These are phyloP conservation scores for Solanum gracilifrons DNA, from an alignment of 257 asterid species.

Conservation along the genomic window DNA sequence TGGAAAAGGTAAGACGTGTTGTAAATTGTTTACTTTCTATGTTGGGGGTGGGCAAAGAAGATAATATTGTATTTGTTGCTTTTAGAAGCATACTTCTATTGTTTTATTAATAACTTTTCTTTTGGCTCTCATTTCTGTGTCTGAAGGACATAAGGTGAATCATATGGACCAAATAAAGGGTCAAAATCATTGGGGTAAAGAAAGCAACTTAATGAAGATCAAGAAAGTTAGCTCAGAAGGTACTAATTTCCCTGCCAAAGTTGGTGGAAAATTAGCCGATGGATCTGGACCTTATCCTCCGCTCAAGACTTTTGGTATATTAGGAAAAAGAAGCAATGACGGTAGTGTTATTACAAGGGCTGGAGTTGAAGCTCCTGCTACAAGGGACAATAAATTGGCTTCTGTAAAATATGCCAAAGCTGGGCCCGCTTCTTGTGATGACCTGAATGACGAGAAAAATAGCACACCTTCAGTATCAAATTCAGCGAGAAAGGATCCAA, in stretches of 20 bases:
- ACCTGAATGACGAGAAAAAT: slow-evolving; percentile 28
- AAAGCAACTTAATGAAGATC: slow-evolving; percentile 23
- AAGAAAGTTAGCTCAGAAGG: slow-evolving; percentile 18
- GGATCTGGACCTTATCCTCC: slow-evolving; percentile 38
- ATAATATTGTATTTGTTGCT: neutral
- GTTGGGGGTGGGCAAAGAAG: neutral
- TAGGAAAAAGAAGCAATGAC: slow-evolving; percentile 45
- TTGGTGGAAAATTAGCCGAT: slow-evolving; percentile 23
- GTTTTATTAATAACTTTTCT: neutral
- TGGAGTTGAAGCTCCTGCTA: slow-evolving; percentile 25
- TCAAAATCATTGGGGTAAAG: slow-evolving; percentile 29
- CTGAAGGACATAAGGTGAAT: slow-evolving; percentile 23
- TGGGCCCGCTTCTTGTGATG: slow-evolving; percentile 22
- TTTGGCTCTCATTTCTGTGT: neutral
- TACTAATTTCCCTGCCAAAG: slow-evolving; percentile 14
- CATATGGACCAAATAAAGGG: slow-evolving; percentile 31
- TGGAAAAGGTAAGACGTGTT: slow-evolving; percentile 8
- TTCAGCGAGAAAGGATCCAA: slow-evolving; percentile 39
- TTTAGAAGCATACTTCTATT: neutral
- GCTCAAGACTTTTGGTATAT: slow-evolving; percentile 18
- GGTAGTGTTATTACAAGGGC: slow-evolving; percentile 23
- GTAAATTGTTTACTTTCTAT: neutral
- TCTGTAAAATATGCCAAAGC: slow-evolving; percentile 21
- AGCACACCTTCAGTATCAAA: slow-evolving; percentile 19
- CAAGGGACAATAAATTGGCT: slow-evolving; percentile 32